Conservation (phyloP, 176 grass and related monocot species). For the Carex parvula region DNA sequence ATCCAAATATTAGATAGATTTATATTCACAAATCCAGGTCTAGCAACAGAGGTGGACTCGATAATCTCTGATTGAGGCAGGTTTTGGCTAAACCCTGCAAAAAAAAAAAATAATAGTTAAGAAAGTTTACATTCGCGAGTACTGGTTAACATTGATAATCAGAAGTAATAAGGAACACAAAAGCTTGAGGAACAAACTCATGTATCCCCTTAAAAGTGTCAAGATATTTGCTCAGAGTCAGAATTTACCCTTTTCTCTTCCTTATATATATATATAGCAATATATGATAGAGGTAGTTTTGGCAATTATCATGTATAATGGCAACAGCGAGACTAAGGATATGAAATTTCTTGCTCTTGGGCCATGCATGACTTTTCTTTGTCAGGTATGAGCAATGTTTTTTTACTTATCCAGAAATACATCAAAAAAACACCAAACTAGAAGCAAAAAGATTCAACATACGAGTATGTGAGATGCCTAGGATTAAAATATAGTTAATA, state of each 20-base stretch:
- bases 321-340: not conserved
- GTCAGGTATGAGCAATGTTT: not conserved
- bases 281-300: not conserved
- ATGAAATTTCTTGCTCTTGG: not conserved
- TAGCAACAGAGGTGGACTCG: constrained; percentile 81
- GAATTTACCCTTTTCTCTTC: not conserved
- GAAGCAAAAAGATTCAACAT: not conserved
- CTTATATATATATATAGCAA: not conserved
- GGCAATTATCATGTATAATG: not conserved
- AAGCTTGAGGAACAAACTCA: not conserved
- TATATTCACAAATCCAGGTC: constrained; percentile 99
- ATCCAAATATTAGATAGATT: constrained; percentile 73
- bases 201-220: not conserved
- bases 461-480: not conserved
- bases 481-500: not conserved
- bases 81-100: constrained; percentile 75
- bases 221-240: not conserved
- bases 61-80: constrained; percentile 77
- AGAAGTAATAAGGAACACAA: not conserved
- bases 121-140: not conserved
- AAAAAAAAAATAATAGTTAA: not conserved
- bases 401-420: not conserved
- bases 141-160: not conserved
- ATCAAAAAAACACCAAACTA: not conserved
- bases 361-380: not conserved